Conservation (phyloP, 169 alveolate species). For the Amoebophrya sp. region DNA sequence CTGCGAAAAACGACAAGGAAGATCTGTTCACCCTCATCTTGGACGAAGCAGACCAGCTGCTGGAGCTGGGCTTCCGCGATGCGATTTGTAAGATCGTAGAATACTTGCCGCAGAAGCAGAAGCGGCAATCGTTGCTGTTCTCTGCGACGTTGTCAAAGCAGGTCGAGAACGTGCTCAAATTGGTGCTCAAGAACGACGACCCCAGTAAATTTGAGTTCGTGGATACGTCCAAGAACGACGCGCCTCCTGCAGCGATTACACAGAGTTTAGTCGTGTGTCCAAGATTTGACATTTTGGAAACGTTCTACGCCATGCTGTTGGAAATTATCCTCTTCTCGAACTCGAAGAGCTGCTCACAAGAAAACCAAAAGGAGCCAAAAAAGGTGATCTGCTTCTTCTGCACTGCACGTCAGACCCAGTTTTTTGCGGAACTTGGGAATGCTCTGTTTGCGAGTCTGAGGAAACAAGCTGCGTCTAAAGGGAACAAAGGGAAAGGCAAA, state of each 20-base stretch:
- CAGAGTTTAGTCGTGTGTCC: background rate
- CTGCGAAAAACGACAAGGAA: background rate
- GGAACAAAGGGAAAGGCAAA: background rate
- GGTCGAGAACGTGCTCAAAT: background rate
- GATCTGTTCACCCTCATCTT: background rate
- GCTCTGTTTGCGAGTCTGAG: background rate
- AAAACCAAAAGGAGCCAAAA: background rate
- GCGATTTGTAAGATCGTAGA: background rate
- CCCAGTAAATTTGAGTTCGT: background rate
- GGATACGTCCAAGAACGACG: background rate
- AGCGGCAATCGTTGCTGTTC: background rate
- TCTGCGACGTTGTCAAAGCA: background rate
- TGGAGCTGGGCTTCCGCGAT: constrained; percentile 22
- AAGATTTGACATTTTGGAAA: background rate
- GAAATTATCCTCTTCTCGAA: background rate
- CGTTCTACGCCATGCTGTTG: background rate
- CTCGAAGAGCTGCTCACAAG: too few species aligned
- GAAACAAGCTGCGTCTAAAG: background rate
- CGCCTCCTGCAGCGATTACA: background rate
- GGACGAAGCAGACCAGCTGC: constrained; percentile 32
- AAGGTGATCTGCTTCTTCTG: background rate
- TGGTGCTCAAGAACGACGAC: background rate
- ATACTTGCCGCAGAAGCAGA: background rate
- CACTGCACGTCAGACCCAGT: constrained; percentile 18
- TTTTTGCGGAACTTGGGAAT: background rate